These are phyloP conservation scores for Aquilaria malaccensis DNA, from an alignment of 345 rosid genomes.

Conservation along the genomic window DNA sequence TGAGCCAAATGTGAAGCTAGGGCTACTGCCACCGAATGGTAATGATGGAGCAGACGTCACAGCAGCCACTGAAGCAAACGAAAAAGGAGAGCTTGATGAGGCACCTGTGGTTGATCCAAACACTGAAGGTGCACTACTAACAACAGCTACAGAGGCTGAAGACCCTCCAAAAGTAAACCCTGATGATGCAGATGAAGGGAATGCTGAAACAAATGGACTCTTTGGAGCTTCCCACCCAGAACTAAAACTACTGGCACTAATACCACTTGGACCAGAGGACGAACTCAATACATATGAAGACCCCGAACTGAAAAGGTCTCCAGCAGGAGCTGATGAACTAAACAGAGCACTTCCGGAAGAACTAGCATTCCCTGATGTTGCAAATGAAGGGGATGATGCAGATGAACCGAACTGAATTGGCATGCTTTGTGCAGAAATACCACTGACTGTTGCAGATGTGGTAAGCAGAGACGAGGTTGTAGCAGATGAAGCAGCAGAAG, in stretches of 20 bases:
- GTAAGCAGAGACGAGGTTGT: constrained; percentile 41
- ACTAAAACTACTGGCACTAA: constrained; percentile 35
- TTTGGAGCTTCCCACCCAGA: constrained; percentile 51
- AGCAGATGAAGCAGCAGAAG: constrained; percentile 32
- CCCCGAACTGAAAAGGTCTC: constrained; percentile 33
- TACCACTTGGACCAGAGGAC: constrained; percentile 27
- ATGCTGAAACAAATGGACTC: constrained; percentile 37
- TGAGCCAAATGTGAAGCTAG: constrained; percentile 43
- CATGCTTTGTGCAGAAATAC: constrained; percentile 38
- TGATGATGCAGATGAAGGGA: constrained; percentile 35
- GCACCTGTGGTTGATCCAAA: constrained; percentile 46
- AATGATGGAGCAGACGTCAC: constrained; percentile 26
- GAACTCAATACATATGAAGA: constrained; percentile 44
- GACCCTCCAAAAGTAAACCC: constrained; percentile 43
- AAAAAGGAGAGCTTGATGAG: constrained; percentile 38
- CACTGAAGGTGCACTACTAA: constrained; percentile 24
- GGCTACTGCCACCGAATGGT: constrained; percentile 35
- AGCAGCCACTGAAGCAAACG: constrained; percentile 45
- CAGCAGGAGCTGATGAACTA: constrained; percentile 40
- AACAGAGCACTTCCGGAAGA: constrained; percentile 41
- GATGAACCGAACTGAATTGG: constrained; percentile 49
- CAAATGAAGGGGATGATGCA: constrained; percentile 42
- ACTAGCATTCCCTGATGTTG: constrained; percentile 34
- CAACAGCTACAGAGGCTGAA: constrained; percentile 29
- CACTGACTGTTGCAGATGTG: constrained; percentile 36